Base-by-base conservation (phyloP, 2,329 filamentous ascomycete species). In the Leptodontidium sp. region DNA sequence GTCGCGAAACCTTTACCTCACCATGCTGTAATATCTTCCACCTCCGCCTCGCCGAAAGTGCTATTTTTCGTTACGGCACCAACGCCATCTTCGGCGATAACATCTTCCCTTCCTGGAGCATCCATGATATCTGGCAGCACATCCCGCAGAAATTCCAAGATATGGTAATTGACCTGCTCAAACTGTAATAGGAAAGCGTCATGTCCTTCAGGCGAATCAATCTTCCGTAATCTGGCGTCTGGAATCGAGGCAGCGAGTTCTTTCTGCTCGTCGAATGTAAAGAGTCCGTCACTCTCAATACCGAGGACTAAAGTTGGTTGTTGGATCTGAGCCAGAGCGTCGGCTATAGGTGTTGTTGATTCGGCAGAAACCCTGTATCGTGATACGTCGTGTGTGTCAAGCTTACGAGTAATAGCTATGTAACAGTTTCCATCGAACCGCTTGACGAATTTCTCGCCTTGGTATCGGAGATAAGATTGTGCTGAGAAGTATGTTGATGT, bases 351-450 rank as follows among this genome's bases (percentile, higher is more conserved):
- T 15, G 80, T 79, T 9, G 74, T 69, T 1, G 77, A 83, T 43
- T 78, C 79, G 12, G 78, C 74, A 24, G 80, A 75, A 21, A 82
- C 83, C 5, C 95, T 91, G 77, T 90, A 88, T 52, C 94, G 88
- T 15, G 94, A 97, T 32, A 99, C 89, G 79, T 99, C 96, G 80
- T 99, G 96, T 0, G 96, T 98, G 79, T 99, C 96, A 17, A 99
- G 88, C 81, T 99, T 99, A 76, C 96, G 91, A 4, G 96, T 98
- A 81, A 99, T 98, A 74, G 96, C 94, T 75, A 99, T 98, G 83
- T 99, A 99, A 83, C 96, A 99, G 80, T 99, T 99, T 76, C 94
- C 93, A 80, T 99, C 96, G 80, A 98, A 99, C 11, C 96, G 92
- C 80, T 93, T 94, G 75, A 98, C 96, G 76, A 99, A 99, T 80